Evolutionary conservation across 2,329 filamentous ascomycete species (phyloP), one percentile per base, ranked within the genome.

Genomic region (Thermothelomyces thermophilus): DNA sequence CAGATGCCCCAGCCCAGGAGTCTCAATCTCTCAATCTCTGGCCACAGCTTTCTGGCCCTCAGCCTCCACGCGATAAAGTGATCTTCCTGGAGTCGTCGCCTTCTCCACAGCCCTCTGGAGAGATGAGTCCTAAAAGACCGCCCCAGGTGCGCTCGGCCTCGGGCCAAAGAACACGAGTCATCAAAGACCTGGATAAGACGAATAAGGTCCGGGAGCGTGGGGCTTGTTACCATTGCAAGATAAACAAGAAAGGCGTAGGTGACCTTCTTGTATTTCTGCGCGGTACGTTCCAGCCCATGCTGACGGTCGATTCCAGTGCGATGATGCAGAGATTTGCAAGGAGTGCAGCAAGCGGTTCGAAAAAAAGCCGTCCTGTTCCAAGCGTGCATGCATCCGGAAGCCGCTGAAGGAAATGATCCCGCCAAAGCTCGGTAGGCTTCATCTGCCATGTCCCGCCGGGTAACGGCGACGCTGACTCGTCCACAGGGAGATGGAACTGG

Each of bases 161-260:
- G 17, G 34, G 26, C 39, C 44, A 42, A 7, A 56, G 34, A 36
- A 39, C 41, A 19, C 54, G 58, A n/a, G 43, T 20, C 6, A 35
- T 60, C 31, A 50, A 47, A 48, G 64, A 70, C 55, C 68, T 66
- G 36, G 66, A 70, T 52, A 68, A 74, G 62, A 75, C 74, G 37
- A 73, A 72, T 46, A 68, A 69, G 48, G 72, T 77, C 47, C 72
- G 74, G 56, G 71, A 73, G 59, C 66, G 65, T 57, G 70, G 70
- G 51, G 72, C 74, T 30, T 77, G 74, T 57, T 65, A 71, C 47
- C 69, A 68, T 50, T 77, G 74, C 61, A 72, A 69, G 56, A 66
- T 72, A 53, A 68, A 67, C 56, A 76, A 74, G 65, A 69, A 70
- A 57, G 63, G 65, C 58, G 74, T 76, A 68, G 69, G 72, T 60